Evolutionary conservation across 2,329 filamentous ascomycete species (phyloP), one percentile per base, ranked within the genome.

Genomic region (Cadophora gregata): DNA sequence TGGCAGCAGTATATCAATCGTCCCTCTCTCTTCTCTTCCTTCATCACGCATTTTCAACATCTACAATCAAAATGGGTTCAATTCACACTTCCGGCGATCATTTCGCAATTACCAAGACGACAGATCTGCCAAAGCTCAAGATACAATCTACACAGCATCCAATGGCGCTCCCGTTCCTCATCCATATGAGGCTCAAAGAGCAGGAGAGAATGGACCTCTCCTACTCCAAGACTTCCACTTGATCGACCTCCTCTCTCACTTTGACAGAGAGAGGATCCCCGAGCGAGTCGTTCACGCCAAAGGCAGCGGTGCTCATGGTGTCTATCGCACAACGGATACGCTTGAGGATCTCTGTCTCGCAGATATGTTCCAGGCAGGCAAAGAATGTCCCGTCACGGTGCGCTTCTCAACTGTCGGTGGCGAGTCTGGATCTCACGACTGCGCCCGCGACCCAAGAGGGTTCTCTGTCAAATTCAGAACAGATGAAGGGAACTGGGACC

Each of bases 351-450:
- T 89, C 47, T 87, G 82, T 7, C 79, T 80, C 1, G 84, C 85
- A 36, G 76, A 80, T 63, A 80, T 85, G 65, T 85, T 88, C 76
- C 83, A 82, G 74, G 80, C 86, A 64, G 90, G 90, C 69, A 92
- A 92, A 80, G 85, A 86, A 76, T 91, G 88, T 53, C 87, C 89
- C 8, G 78, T 90, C 67, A 84, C 88, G 1, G 84, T 86, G 38
- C 86, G 91, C 4, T 93, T 93, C 79, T 93, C 90, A 0, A 93
- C 91, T 1, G 90, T 93, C 4, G 90, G 90, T 75, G 90, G 90
- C 67, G 90, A 93, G 78, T 87, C 86, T 66, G 90, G 90, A 7
- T 91, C 88, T 4, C 84, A 90, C 65, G 90, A 93, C 74, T 88
- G 86, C 70, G 90, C 89, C 36, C 86, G 91, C 67, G 90, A 93